A percentile compares a stretch with the other conserved stretches of the same genome.
These are phyloP conservation scores for Catharanthus roseus DNA, from an alignment of 257 asterid species.

Conservation along the genomic window DNA sequence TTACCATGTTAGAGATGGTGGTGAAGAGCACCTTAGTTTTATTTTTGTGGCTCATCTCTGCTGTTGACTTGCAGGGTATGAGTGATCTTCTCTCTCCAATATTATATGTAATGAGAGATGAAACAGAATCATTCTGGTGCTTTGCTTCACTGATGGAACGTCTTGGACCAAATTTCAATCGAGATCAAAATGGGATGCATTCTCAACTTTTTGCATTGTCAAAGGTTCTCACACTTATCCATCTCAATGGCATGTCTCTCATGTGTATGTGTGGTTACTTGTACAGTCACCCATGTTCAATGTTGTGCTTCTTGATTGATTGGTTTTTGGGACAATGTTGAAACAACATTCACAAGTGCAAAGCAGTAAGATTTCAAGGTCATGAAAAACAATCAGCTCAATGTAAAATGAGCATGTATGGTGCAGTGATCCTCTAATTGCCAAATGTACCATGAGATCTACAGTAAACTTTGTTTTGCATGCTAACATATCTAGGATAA, in stretches of 20 bases:
- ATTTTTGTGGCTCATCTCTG: background rate
- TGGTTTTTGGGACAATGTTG: background rate
- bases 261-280: background rate
- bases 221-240: slow-evolving; percentile 46
- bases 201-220: slow-evolving; percentile 93
- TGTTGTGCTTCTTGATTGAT: background rate
- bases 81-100: slow-evolving; percentile 98
- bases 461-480: background rate
- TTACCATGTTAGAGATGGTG: background rate
- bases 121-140: slow-evolving; percentile 94
- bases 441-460: background rate
- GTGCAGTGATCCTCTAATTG: background rate
- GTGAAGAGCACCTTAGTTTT: background rate
- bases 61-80: slow-evolving; percentile 72
- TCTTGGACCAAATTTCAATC: slow-evolving; percentile 96
- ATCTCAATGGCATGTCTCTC: background rate
- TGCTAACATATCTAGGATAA: background rate
- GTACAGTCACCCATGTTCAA: background rate
- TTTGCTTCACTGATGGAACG: slow-evolving; percentile 87
- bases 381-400: background rate
- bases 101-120: slow-evolving; percentile 82
- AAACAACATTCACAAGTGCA: background rate
- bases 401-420: background rate
- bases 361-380: background rate
- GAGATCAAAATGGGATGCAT: slow-evolving; percentile 99